These are phyloP conservation scores for Penicillium simplicissimum DNA, from an alignment of 495 filamentous ascomycete genomes.

Conservation along the genomic window DNA sequence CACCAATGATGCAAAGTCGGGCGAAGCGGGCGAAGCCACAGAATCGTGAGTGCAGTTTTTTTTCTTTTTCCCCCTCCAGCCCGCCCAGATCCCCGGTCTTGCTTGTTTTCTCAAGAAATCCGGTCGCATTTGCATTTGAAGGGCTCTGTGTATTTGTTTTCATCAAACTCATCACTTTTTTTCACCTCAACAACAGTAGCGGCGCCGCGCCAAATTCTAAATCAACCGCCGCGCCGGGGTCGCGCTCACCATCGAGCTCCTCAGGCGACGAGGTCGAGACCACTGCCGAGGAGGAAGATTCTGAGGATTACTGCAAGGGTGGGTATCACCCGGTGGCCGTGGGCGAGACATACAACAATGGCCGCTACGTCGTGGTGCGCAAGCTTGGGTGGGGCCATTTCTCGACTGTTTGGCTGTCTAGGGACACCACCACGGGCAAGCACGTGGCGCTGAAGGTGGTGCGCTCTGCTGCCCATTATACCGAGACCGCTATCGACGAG, in stretches of 20 bases:
- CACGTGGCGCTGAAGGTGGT: conserved; percentile 98
- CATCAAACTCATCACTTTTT: conserved; percentile 4
- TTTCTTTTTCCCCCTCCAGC: conserved; percentile 32
- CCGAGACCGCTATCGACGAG: conserved; percentile 97
- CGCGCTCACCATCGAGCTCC: conserved; percentile 78
- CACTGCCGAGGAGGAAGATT: conserved; percentile 97
- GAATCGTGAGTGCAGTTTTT: conserved; percentile 51
- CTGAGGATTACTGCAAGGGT: conserved; percentile 98
- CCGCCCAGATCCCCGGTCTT: conserved; percentile 9
- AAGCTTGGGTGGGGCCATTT: conserved; percentile 99
- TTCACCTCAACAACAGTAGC: conserved; percentile 26
- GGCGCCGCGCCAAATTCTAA: conserved; percentile 38
- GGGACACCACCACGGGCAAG: conserved; percentile 85
- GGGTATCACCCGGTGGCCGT: conserved; percentile 94
- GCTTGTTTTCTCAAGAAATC: not conserved
- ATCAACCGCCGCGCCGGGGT: conserved; percentile 49
- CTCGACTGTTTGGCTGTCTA: conserved; percentile 96
- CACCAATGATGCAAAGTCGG: conserved; percentile 66
- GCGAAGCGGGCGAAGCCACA: conserved; percentile 38
- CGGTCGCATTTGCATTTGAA: not conserved
- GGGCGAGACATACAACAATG: conserved; percentile 96
- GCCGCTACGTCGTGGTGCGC: conserved; percentile 92
- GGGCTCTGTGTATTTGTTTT: conserved; percentile 18
- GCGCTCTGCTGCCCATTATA: conserved; percentile 95
- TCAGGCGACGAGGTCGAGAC: conserved; percentile 86